Percentiles rank a stretch among this genome's conserved stretches.
These are phyloP conservation scores for Leccinum arenicola DNA, from an alignment of 768 basidiomycete species.

Conservation along the genomic window DNA sequence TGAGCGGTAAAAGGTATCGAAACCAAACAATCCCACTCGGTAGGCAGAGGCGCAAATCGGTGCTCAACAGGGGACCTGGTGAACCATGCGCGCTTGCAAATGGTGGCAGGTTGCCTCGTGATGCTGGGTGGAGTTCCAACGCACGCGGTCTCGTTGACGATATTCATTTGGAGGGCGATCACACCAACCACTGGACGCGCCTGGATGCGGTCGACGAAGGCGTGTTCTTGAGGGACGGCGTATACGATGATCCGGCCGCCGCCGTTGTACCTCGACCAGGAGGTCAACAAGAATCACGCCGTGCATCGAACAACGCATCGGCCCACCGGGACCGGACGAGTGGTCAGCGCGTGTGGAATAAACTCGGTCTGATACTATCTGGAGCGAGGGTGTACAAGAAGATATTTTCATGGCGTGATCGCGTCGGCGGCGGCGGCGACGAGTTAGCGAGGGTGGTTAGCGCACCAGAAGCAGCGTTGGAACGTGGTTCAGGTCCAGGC, in stretches of 20 bases:
- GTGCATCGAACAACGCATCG: not conserved
- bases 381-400: slow-evolving; percentile 6
- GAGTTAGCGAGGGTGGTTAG: not conserved
- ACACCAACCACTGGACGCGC: not conserved
- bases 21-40: not conserved
- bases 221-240: not conserved
- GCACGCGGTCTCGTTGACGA: not conserved
- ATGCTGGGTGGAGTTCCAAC: not conserved
- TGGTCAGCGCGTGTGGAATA: not conserved
- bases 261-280: not conserved
- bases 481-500: not conserved
- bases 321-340: not conserved
- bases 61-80: not conserved
- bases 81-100: not conserved
- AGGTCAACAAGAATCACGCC: not conserved
- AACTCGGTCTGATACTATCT: slow-evolving; percentile 3
- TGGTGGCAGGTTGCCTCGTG: not conserved
- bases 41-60: not conserved
- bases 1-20: not conserved
- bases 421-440: not conserved
- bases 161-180: not conserved
- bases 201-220: not conserved
- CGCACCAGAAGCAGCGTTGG: not conserved
- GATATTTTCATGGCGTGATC: slow-evolving; percentile 13
- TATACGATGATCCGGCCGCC: slow-evolving; percentile 18